phyloP scores from a whole-genome alignment of 73 alveolate species.

The Tetrahymena borealis region DNA sequence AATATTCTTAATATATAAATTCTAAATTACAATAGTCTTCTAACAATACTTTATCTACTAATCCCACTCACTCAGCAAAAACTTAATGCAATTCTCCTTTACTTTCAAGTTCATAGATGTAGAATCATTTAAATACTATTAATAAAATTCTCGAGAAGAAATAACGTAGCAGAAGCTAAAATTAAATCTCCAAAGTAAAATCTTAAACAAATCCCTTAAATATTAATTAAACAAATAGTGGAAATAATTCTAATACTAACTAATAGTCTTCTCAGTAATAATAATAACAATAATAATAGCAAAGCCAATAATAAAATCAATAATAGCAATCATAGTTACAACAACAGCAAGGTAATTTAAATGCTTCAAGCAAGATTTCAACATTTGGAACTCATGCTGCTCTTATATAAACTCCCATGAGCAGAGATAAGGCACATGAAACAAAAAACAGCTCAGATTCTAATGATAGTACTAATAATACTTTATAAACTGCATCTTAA shows the following conservation, averaged over 20 bases:
- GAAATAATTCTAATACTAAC: not conserved
- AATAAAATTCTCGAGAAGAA: not conserved
- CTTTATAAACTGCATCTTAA: not conserved
- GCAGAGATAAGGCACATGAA: not conserved
- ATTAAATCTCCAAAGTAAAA: not conserved
- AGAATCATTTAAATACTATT: not conserved
- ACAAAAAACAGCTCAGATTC: not conserved
- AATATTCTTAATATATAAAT: not conserved
- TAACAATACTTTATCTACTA: not conserved
- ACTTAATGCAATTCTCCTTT: not conserved
- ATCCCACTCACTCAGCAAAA: not conserved
- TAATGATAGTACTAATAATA: not conserved
- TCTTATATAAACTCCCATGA: not conserved
- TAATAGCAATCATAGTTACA: too few relatives aligned
- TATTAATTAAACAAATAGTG: not conserved
- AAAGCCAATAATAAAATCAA: too few relatives aligned
- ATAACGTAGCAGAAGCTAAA: not conserved
- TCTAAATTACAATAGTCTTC: not conserved
- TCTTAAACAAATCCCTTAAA: not conserved
- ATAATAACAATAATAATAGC: too few relatives aligned
- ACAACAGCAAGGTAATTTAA: not conserved
- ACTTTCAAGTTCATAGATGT: not conserved
- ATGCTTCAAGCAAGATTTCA: not conserved
- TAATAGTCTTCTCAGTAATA: too few relatives aligned
- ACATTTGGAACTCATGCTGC: not conserved